Base-by-base conservation (phyloP, 2,329 filamentous ascomycete genomes). In the Sclerotinia glacialis region DNA sequence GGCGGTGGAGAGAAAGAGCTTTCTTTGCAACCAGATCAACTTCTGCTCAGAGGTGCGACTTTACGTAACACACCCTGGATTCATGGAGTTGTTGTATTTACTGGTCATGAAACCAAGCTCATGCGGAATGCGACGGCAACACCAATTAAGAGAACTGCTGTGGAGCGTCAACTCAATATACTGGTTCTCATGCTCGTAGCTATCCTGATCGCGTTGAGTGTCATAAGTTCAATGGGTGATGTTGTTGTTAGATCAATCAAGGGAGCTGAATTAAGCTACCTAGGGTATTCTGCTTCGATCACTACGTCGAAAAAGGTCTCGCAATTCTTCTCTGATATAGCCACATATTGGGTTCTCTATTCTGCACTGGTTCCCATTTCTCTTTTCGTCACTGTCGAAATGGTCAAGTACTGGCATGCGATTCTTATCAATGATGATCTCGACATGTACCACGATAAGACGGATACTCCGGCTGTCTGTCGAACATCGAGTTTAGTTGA, bases 381-480 rank as follows among this genome's bases (percentile, higher is more conserved):
- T 40, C 88, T 99, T 4, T 99, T 99, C 77, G 95, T 99, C 70
- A 99, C 95, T 0, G 88, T 99, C 63, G 95, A 99, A 79, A 85
- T 99, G 71, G 94, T 99, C 80, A 99, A 99, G 79, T 97, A 98
- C 77, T 97, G 90, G 83, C 93, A 97, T 72, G 95, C 92, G n/a
- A 95, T 95, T 74, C 86, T 99, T 70, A 99, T 99, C 78, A 96
- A 97, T 76, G 94, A 93, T 66, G 96, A 99, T 77, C 84, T 99
- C 66, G 95, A 99, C 76, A 99, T 99, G 73, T 99, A 99, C 79
- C 92, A 99, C 77, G 91, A 97, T 74, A 91, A 92, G 76, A 97
- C 89, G 0, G 93, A 99, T 74, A 99, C 94, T 0, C 93, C 95
- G 16, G 93, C 95, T 6, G 96, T 95, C 71, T 99, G 95, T 79